phyloP scores from a whole-genome alignment of 768 basidiomycete species.

The Cystofilobasidium capitatum region DNA sequence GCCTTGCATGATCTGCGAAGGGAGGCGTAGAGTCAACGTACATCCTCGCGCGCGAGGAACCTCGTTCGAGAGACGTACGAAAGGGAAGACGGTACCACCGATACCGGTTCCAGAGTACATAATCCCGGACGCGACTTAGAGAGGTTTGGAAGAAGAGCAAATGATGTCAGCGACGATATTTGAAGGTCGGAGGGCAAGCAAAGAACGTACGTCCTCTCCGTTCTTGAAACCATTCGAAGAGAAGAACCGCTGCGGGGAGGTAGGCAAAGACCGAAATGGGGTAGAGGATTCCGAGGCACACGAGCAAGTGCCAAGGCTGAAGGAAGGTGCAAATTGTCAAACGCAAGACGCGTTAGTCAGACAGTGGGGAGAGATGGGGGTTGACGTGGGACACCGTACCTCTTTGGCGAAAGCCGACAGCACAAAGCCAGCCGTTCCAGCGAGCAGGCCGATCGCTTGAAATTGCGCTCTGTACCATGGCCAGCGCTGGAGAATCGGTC shows the following conservation, averaged over 20 bases:
- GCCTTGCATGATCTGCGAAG: too few relatives aligned
- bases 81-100: slow-evolving; percentile 36
- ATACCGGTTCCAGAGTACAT: slow-evolving; percentile 33
- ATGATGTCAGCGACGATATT: too few relatives aligned
- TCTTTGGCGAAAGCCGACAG: neutral
- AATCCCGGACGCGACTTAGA: too few relatives aligned
- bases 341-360: too few relatives aligned
- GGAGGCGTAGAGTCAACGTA: too few relatives aligned
- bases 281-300: neutral
- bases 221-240: neutral
- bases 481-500: neutral
- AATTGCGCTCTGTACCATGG: neutral
- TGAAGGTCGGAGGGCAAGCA: too few relatives aligned
- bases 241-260: neutral
- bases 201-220: too few relatives aligned
- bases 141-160: neutral
- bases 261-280: neutral
- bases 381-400: too few relatives aligned
- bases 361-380: too few relatives aligned
- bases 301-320: neutral
- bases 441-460: neutral
- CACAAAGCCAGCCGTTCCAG: neutral
- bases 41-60: too few relatives aligned
- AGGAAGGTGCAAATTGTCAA: too few relatives aligned
- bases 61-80: too few relatives aligned